phyloP scores from a whole-genome alignment of 2,329 filamentous ascomycete species.

The Hyphodiscus sp. region DNA sequence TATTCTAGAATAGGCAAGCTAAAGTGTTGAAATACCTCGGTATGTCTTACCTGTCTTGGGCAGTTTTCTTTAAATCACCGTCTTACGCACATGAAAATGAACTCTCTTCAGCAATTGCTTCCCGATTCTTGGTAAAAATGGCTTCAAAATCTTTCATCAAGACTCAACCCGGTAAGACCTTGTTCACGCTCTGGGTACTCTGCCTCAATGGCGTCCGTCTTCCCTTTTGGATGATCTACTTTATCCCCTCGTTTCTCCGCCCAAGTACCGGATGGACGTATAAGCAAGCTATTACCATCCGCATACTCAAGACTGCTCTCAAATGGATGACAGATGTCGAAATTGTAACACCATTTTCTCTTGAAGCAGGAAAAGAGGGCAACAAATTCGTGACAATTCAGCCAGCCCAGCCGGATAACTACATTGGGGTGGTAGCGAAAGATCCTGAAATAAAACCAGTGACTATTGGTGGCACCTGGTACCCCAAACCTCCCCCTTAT shows the following conservation, averaged over 20 bases:
- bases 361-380: not conserved
- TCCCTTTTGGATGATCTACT: conserved; percentile 5
- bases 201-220: not conserved
- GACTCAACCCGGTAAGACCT: not conserved
- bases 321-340: not conserved
- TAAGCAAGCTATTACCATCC: not conserved
- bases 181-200: not conserved
- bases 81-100: not conserved
- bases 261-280: not conserved
- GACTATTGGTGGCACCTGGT: conserved; percentile 28
- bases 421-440: not conserved
- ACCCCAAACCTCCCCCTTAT: conserved; percentile 7
- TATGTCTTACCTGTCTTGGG: not conserved
- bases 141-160: not conserved
- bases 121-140: not conserved
- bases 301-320: not conserved
- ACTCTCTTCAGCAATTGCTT: not conserved
- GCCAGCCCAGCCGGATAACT: not conserved
- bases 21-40: not conserved
- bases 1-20: too few species aligned
- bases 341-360: not conserved
- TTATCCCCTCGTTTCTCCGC: conserved; percentile 12
- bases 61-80: not conserved
- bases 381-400: not conserved
- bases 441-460: conserved; percentile 13